These are phyloP conservation scores for Thoreauomyces humboldtii DNA, from an alignment of 192 early-diverging fungal species.

Conservation along the genomic window DNA sequence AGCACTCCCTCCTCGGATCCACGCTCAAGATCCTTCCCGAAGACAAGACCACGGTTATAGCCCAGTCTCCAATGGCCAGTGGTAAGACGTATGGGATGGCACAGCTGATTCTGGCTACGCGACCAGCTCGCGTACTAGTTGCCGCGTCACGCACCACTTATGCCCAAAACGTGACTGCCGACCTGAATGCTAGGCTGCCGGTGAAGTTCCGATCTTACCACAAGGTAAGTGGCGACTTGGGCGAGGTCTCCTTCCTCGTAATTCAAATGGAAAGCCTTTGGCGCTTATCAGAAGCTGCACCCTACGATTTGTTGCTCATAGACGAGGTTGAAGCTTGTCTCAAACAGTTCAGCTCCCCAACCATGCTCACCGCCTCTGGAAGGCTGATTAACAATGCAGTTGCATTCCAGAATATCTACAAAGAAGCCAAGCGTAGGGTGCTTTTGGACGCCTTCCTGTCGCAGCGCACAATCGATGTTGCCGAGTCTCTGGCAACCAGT, in stretches of 20 bases:
- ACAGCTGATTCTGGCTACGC: background rate
- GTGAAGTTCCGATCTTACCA: constrained; percentile 9
- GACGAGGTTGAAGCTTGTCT: constrained; percentile 17
- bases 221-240: constrained; percentile 7
- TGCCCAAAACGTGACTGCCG: constrained; percentile 2
- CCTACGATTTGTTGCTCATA: constrained; percentile 11
- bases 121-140: constrained; percentile 1
- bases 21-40: background rate
- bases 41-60: background rate
- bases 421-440: background rate
- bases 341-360: constrained; percentile 14
- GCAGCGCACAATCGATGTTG: constrained; percentile 13
- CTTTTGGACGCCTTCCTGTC: constrained; percentile 9
- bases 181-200: constrained; percentile 10
- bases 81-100: constrained; percentile 6
- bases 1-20: too few species aligned
- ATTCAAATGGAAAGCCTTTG: constrained; percentile 19
- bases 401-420: constrained; percentile 10
- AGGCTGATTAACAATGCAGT: background rate
- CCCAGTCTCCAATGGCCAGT: constrained; percentile 6
- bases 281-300: constrained; percentile 3
- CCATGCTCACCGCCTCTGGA: constrained; percentile 4
- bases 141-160: constrained; percentile 6
- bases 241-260: constrained; percentile 2
- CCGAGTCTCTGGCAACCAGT: constrained; percentile 6